Evolutionary conservation across 306 rosid species (phyloP), one percentile per base, ranked within the genome.

Genomic region (Purshia tridentata): DNA sequence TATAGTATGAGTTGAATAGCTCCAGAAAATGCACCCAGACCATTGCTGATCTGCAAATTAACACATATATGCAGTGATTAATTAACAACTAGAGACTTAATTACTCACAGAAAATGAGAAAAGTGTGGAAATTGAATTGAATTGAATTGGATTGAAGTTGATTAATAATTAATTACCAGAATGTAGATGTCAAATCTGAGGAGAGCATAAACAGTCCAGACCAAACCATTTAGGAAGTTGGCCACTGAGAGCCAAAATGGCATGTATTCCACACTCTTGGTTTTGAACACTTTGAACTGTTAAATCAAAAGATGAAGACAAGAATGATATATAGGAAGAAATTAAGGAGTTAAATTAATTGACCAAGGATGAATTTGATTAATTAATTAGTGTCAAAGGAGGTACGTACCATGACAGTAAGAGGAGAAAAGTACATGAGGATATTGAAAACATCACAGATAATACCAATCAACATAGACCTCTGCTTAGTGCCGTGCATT

Each of bases 151-250:
- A 6, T 16, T 3, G 5, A 53, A 50, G 16, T 5, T 14, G 7
- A 44, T 22, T 2, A 59, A 59, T 4, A 50, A 6, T 20, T 37
- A 10, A 16, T 60, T 69, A 84, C 98, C 90, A 93, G 61, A 6
- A 93, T 47, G 53, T 60, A 90, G 73, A 81, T 41, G 62, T 93
- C 98, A 0, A 88, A 66, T 2, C 81, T 76, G 80, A 93, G 80
- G 51, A 93, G 87, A 58, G 97, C 91, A 84, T 89, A 93, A 8
- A 86, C 54, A 11, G 97, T 89, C 97, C 98, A 93, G n/a, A 69
- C 15, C 45, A 39, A 4, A 39, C 96, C 98, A 78, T 91, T 91
- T 8, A 82, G 81, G 59, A 89, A 88, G 80, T 86, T 87, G 19
- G 98, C 14, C 20, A 89, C 0, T 4, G 97, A 91, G 9, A 93